phyloP scores from a whole-genome alignment of 257 asterid species.

The Ilex aquifolium region DNA sequence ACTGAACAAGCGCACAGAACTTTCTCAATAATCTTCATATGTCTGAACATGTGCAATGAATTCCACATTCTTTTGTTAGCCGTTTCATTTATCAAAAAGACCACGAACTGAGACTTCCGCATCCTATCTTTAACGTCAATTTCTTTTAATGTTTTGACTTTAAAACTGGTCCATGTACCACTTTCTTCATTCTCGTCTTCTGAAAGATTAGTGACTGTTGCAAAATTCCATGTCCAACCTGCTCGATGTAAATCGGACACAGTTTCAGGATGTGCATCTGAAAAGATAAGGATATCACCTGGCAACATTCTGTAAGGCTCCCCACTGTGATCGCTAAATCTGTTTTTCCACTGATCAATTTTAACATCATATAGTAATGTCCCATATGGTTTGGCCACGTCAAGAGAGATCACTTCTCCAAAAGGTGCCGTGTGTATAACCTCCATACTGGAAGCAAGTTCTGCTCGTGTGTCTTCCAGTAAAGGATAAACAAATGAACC shows the following conservation, averaged over 20 bases:
- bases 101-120: slow-evolving; percentile 18
- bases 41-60: slow-evolving; percentile 25
- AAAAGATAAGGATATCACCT: slow-evolving; percentile 42
- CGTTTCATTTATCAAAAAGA: slow-evolving; percentile 33
- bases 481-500: slow-evolving; percentile 38
- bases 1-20: slow-evolving; percentile 16
- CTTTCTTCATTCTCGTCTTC: slow-evolving; percentile 20
- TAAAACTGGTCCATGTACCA: slow-evolving; percentile 6
- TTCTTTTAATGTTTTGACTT: slow-evolving; percentile 13
- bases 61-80: slow-evolving; percentile 44
- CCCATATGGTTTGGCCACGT: neutral
- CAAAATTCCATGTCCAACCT: slow-evolving; percentile 31
- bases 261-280: slow-evolving; percentile 30
- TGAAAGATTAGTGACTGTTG: slow-evolving; percentile 23
- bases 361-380: slow-evolving; percentile 4
- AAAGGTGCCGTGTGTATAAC: slow-evolving; percentile 35
- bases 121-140: slow-evolving; percentile 10
- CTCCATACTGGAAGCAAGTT: slow-evolving; percentile 38
- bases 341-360: slow-evolving; percentile 36
- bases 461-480: slow-evolving; percentile 54
- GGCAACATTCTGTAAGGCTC: slow-evolving; percentile 44
- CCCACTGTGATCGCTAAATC: slow-evolving; percentile 18
- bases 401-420: slow-evolving; percentile 29
- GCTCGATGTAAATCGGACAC: slow-evolving; percentile 23
- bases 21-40: slow-evolving; percentile 23